These are phyloP conservation scores for Patellaria atrata DNA, from an alignment of 495 filamentous ascomycete species.

Conservation along the genomic window DNA sequence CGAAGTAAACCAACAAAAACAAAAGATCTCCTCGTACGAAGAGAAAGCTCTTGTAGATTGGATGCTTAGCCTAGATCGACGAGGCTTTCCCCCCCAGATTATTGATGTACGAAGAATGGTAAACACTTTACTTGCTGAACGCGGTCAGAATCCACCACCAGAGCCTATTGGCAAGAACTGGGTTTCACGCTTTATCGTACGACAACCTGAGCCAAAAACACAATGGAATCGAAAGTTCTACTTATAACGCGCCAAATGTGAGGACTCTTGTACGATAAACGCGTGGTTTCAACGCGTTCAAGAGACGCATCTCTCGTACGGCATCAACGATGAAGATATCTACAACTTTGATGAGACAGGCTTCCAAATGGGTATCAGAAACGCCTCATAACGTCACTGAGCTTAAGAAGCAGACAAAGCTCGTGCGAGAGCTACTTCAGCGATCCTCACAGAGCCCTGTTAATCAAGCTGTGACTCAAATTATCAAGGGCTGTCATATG, in stretches of 20 bases:
- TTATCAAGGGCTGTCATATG: too few species aligned
- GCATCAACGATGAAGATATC: slow-evolving; percentile 9
- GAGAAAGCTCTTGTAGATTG: neutral
- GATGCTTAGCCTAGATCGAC: neutral
- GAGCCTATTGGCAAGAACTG: neutral
- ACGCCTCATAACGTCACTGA: slow-evolving; percentile 6
- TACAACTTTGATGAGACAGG: slow-evolving; percentile 13
- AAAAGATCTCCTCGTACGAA: slow-evolving; percentile 1
- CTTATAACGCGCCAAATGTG: slow-evolving; percentile 8
- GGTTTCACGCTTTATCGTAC: neutral
- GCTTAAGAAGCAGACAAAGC: slow-evolving; percentile 1
- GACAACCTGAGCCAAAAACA: slow-evolving; percentile 3
- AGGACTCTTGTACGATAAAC: slow-evolving; percentile 10
- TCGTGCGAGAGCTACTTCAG: too few species aligned
- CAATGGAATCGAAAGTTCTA: slow-evolving; percentile 9
- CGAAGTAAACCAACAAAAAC: neutral
- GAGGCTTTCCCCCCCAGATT: slow-evolving; percentile 1
- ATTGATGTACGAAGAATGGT: neutral
- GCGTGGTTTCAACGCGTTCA: slow-evolving; percentile 6
- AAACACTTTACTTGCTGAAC: neutral
- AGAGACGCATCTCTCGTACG: slow-evolving; percentile 4
- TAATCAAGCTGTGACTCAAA: too few species aligned
- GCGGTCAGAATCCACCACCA: too few species aligned
- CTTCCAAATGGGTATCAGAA: slow-evolving; percentile 8
- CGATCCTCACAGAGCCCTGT: too few species aligned